Base-by-base conservation (phyloP, 768 basidiomycete genomes). In the Naematelia aurantialba region DNA sequence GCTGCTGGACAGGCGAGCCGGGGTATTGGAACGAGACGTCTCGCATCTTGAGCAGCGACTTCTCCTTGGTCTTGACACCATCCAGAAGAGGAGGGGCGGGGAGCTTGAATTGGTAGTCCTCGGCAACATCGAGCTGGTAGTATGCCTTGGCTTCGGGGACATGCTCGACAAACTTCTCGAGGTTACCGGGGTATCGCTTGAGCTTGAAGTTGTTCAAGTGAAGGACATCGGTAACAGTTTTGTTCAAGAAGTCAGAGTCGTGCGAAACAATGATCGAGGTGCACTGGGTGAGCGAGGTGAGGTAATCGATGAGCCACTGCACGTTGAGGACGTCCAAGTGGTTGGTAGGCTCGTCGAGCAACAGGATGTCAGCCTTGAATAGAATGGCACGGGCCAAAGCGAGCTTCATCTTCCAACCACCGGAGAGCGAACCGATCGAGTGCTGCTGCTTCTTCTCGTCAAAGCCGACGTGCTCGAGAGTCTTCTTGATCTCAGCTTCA, bases 381-480 rank as follows among this genome's bases (percentile, higher is more conserved):
- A 97, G 83, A 86, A 97, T 94, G 51, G 93, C 93, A 62, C 93
- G 85, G 59, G 93, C 93, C 61, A 97, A 85, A 42, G 93, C 93
- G 63, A 97, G 87, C 84, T 96, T 97, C 93, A 97, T 97, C 85
- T 97, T 97, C 93, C 93, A 96, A 82, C 93, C 93, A 84, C 93
- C 93, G 45, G 93, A 97, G 42, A 97, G 81, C 59, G 85, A 85
- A 65, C 92, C 90, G 66, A 96, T 96, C 42, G 90, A 80, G 62
- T 88, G 83, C 65, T 80, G 81, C 80, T 96, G 93, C 65, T 92
- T 87, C 70, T 86, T 89, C 61, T 87, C 89, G 63, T 80, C 84
- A 84, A 97, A 97, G 63, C 93, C 93, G 74, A 96, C 93, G 52
- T 89, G 88, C 21, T 86, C 84, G 57, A 97, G 86, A 54, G 89